Base-by-base conservation (phyloP, 2,329 filamentous ascomycete species). In the Metarhizium robertsii region DNA sequence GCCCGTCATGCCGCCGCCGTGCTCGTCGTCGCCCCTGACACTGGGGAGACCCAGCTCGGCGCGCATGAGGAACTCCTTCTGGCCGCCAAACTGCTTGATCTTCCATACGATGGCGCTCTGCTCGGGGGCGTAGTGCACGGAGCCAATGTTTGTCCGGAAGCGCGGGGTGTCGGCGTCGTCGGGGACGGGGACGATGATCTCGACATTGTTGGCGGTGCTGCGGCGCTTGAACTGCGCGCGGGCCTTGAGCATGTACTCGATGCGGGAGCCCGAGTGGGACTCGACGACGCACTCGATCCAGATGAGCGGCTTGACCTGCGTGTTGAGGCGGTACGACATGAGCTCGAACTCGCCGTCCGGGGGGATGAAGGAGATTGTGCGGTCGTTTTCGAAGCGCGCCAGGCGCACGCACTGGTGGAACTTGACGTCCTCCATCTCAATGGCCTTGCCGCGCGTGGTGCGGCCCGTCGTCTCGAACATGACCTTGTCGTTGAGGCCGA, bases 381-480 rank as follows among this genome's bases (percentile, higher is more conserved):
- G 81, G 76, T 99, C 94, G 73, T 97, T 99, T 73, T 99, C 94
- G 74, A 99, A 99, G 62, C 94, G 84, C 50, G 91, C 95, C 61
- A 99, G 80, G 60, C 94, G 85, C 61, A 99, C 94, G 68, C 94
- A 99, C 72, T 99, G 94, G 74, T 99, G 94, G 73, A 99, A 99
- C 67, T 99, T 99, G 73, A 99, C 94, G 65, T 99, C 94, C 68
- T 99, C 94, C 94, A 99, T 99, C 75, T 99, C 94, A 60, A 99
- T 94, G 10, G 94, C 90, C 74, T 99, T 99, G 58, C 94, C 94
- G 66, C 94, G 79, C 45, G 92, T 97, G 16, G 92, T 90, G 59
- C 94, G 83, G 32, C 94, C 94, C 0, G 94, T 99, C 4, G 91
- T 95, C 75, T 99, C 94, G 67, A 99, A 99, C 94, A 99, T 99